A percentile compares a stretch with the other conserved stretches of the same genome.
Evolutionary conservation across 2,329 filamentous ascomycete species (phyloP).

Genomic region (Elsinoe perseae): DNA sequence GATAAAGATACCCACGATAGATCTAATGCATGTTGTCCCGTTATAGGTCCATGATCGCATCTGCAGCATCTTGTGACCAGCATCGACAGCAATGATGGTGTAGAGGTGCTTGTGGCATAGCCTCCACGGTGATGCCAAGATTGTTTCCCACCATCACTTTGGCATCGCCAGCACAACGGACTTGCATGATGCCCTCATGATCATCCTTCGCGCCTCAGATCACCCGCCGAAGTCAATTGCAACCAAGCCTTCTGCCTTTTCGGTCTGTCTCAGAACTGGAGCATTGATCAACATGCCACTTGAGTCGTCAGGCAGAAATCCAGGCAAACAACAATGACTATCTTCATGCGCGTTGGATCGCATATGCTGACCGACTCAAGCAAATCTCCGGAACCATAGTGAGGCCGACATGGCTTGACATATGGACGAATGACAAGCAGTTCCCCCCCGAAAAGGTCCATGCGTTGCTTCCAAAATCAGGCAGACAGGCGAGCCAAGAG

Average conservation of each 20-base stretch:
- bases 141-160: too few species aligned
- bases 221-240: background rate
- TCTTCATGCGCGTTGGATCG: background rate
- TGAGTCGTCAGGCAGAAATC: background rate
- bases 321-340: background rate
- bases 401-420: background rate
- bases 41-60: background rate
- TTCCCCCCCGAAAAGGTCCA: background rate
- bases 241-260: background rate
- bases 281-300: background rate
- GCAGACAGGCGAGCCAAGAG: background rate
- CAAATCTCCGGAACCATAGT: background rate
- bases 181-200: background rate
- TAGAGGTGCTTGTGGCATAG: background rate
- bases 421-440: background rate
- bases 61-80: background rate
- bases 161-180: background rate
- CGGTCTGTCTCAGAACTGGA: background rate
- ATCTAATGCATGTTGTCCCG: background rate
- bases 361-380: background rate
- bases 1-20: background rate
- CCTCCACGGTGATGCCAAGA: background rate
- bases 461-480: constrained; percentile 3
- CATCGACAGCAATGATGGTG: background rate
- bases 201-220: background rate